A percentile compares a stretch with the other conserved stretches of the same genome.
phyloP scores from a whole-genome alignment of 345 rosid species.

The Erysimum cheiranthoides region DNA sequence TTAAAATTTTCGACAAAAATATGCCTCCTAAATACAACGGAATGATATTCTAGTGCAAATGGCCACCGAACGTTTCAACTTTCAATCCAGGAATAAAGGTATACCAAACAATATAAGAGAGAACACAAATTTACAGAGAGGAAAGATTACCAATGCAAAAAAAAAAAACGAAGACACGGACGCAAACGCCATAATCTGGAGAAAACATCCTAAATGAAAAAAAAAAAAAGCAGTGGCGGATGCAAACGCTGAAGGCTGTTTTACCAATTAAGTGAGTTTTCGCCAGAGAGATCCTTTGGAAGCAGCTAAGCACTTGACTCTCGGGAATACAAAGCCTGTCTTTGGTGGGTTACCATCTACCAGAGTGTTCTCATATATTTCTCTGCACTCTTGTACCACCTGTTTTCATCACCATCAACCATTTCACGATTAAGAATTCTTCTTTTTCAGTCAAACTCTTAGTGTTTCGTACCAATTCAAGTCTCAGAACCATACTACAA shows the following conservation, averaged over 20 bases:
- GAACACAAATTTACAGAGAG: conserved; percentile 35
- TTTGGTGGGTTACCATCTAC: conserved; percentile 84
- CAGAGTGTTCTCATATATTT: conserved; percentile 86
- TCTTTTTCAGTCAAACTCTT: conserved; percentile 6
- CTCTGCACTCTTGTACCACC: conserved; percentile 99
- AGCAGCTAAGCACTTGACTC: conserved; percentile 76
- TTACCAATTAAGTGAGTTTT: conserved; percentile 51
- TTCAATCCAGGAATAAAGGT: conserved; percentile 15
- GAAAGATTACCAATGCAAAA: conserved; percentile 26
- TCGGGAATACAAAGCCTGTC: conserved; percentile 86
- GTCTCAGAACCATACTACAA: background rate
- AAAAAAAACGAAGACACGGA: conserved; percentile 20
- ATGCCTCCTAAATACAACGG: conserved; percentile 7
- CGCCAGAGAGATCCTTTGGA: conserved; percentile 81
- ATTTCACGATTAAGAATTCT: background rate
- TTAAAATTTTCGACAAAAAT: background rate
- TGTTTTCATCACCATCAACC: conserved; percentile 42
- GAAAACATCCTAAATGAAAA: background rate
- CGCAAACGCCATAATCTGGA: conserved; percentile 28
- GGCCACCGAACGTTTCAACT: conserved; percentile 22
- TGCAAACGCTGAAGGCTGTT: conserved; percentile 22
- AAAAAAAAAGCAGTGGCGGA: background rate
- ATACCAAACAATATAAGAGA: background rate
- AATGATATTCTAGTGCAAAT: conserved; percentile 22
- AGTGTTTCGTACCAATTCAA: background rate